Evolutionary conservation across 2,329 filamentous ascomycete genomes (phyloP).

Genomic region (Aspergillus calidoustus): DNA sequence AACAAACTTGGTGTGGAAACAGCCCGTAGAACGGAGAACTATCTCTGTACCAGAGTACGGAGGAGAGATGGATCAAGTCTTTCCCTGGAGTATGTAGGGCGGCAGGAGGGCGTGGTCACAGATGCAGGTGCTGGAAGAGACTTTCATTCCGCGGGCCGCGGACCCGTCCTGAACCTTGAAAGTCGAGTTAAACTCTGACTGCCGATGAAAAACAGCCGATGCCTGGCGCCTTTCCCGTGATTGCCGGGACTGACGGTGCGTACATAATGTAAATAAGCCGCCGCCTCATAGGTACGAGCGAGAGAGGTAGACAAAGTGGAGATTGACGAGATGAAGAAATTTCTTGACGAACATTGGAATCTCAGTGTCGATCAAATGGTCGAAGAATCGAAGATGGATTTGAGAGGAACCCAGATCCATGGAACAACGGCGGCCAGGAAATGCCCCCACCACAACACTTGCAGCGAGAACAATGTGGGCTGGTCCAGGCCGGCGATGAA

Average conservation of each 20-base stretch:
- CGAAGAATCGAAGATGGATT: not conserved
- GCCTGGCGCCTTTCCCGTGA: not conserved
- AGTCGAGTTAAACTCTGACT: not conserved
- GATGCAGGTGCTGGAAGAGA: constrained; percentile 8
- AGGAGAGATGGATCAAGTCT: not conserved
- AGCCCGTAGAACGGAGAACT: not conserved
- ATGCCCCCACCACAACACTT: constrained; percentile 17
- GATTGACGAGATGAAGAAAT: not conserved
- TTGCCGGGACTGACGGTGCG: not conserved
- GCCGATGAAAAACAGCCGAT: not conserved
- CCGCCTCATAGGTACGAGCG: not conserved
- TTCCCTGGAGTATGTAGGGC: not conserved
- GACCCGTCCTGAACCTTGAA: not conserved
- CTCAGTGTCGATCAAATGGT: not conserved
- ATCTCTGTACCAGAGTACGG: not conserved
- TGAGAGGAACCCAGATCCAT: constrained; percentile 19
- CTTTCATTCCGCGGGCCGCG: constrained; percentile 5
- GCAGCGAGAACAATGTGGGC: constrained; percentile 7
- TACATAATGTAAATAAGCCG: not conserved
- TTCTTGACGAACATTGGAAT: not conserved
- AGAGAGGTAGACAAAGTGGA: not conserved
- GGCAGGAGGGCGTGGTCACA: not conserved
- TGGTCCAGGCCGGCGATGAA: constrained; percentile 15
- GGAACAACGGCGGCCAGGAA: constrained; percentile 27
- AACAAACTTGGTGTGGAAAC: not conserved